These are phyloP conservation scores for Microdochium trichocladiopsis DNA, from an alignment of 2,329 filamentous ascomycete genomes.

Conservation along the genomic window DNA sequence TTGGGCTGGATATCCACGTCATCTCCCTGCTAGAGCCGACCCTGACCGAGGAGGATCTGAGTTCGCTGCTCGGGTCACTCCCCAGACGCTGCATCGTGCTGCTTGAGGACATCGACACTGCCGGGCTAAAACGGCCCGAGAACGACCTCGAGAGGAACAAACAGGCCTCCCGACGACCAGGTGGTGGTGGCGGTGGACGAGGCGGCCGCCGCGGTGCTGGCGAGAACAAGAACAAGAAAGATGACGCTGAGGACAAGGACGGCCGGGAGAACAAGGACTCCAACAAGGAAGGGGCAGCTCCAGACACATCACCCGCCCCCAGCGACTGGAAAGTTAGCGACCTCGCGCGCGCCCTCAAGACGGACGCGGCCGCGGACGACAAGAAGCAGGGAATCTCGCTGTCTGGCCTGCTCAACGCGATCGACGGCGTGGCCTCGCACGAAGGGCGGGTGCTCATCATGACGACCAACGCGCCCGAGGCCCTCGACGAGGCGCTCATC, in stretches of 20 bases:
- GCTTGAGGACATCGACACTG: slow-evolving; percentile 63
- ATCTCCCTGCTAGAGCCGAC: slow-evolving; percentile 52
- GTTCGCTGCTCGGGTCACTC: slow-evolving; percentile 50
- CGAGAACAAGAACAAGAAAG: slow-evolving; percentile 1
- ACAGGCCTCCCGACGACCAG: slow-evolving; percentile 1
- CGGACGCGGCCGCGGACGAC: slow-evolving; percentile 21
- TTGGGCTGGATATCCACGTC: slow-evolving; percentile 60
- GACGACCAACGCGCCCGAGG: slow-evolving; percentile 72
- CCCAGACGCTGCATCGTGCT: slow-evolving; percentile 59
- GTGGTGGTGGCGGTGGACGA: slow-evolving; percentile 2
- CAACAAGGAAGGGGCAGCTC: neutral
- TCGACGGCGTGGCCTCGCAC: slow-evolving; percentile 74
- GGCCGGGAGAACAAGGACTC: neutral
- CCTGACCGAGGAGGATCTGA: slow-evolving; percentile 55
- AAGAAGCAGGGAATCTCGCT: slow-evolving; percentile 57
- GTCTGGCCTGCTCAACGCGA: slow-evolving; percentile 73
- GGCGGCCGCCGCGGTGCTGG: slow-evolving; percentile 11
- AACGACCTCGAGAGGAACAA: slow-evolving; percentile 15
- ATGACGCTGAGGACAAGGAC: slow-evolving; percentile 5
- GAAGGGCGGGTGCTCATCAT: slow-evolving; percentile 76
- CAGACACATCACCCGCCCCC: slow-evolving; percentile 1
- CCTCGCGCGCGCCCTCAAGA: slow-evolving; percentile 34
- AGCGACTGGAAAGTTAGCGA: slow-evolving; percentile 30
- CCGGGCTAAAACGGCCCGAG: slow-evolving; percentile 43
- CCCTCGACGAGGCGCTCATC: slow-evolving; percentile 66